Conservation (phyloP, 2,329 filamentous ascomycete species). For the Chaetoscypha palmicola region DNA sequence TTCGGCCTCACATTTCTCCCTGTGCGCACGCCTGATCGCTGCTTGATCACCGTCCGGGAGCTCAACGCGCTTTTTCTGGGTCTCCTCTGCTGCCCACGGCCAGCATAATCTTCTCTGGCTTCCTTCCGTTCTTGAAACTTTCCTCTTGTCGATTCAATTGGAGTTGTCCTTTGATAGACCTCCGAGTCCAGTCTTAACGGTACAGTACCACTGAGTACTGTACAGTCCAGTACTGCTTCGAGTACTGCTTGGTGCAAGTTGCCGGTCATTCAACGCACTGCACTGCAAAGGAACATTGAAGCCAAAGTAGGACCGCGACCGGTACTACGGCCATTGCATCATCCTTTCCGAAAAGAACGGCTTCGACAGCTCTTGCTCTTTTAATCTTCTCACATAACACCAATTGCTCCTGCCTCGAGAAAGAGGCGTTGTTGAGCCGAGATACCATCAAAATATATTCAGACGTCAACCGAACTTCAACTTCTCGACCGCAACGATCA, state of each 20-base stretch:
- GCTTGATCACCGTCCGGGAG: constrained; percentile 21
- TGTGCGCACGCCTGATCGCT: constrained; percentile 17
- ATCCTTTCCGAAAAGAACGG: no score
- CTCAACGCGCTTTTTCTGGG: constrained; percentile 18
- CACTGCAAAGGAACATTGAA: no score
- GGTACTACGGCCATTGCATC: no score
- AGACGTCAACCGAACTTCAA: background rate
- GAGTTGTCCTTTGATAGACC: background rate
- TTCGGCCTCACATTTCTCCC: background rate
- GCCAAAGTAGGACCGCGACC: no score
- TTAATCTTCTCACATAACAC: background rate
- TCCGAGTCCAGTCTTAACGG: no score
- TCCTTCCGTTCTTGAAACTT: background rate
- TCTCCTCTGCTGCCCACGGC: background rate
- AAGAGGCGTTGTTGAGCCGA: background rate
- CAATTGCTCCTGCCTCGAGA: background rate
- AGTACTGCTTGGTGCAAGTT: no score
- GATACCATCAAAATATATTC: no score
- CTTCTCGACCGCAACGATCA: background rate
- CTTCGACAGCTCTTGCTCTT: background rate
- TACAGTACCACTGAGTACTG: no score
- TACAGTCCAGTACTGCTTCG: no score
- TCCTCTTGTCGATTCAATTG: background rate
- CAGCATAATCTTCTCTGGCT: background rate
- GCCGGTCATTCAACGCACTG: no score